Base-by-base conservation (phyloP, 129 eudicot species). In the Solidago caesia region DNA sequence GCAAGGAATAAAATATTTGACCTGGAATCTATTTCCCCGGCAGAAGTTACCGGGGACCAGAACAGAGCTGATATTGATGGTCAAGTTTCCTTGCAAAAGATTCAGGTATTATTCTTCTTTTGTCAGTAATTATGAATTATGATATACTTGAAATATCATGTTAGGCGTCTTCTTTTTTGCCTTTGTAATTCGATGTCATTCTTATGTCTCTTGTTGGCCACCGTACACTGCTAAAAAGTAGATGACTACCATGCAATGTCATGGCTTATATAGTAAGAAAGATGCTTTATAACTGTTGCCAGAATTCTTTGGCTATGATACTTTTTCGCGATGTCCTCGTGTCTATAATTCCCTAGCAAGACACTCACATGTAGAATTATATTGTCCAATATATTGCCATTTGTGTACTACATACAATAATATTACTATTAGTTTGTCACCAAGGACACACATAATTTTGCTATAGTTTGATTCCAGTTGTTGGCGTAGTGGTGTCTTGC, bases 1-100 rank as follows among this genome's bases (percentile, higher is more conserved):
- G 92, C 92, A 55, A 86, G 89, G 84, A 92, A 88, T 84, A 92
- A 87, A 82, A 87, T 88, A 78, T 76, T 90, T 41, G 83, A 86
- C 76, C 90, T 95, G 4, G 89, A 88, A 68, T 84, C 92, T 11
- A 89, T 88, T 64, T 93, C 98, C 44, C 90, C 89, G 44, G 85
- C 92, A 59, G 92, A 90, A 81, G 84, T 55, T 78, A 90, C 80
- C 69, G 88, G 91, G 76, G 92, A 84, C 76, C 90, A 85, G 81
- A 77, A 77, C 78, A 74, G 68, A 70, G 79, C 87, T 43, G 92
- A 89, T 43, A 43, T 39, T 63, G 92, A 86, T 8, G 79, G 75
- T 47, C 90, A 87, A 84, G 84, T 80, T 64, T 75, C 96, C 44
- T 79, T 88, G 70, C 84, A 84, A 73, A 90, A 85, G 80, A 86